Evolutionary conservation across 768 basidiomycete genomes (phyloP).

Genomic region (Lactarius tabidus): DNA sequence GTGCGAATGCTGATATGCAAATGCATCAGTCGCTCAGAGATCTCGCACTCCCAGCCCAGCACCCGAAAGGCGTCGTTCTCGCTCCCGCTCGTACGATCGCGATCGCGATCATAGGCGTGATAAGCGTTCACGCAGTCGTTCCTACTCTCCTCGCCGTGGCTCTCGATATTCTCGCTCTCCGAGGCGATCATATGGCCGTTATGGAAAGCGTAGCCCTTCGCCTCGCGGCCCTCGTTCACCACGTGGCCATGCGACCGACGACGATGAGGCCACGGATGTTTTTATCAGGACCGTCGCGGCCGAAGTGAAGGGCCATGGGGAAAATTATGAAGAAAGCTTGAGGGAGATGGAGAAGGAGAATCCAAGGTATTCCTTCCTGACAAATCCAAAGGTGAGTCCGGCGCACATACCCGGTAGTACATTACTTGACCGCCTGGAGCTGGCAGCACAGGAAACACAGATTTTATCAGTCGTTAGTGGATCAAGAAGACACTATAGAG

Average conservation of each 20-base stretch:
- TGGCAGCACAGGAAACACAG: slow-evolving; percentile 65
- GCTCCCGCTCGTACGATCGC: slow-evolving; percentile 32
- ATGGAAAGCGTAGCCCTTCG: slow-evolving; percentile 43
- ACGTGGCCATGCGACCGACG: slow-evolving; percentile 41
- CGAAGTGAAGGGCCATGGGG: slow-evolving; percentile 78
- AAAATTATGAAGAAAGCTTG: slow-evolving; percentile 69
- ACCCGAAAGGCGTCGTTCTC: slow-evolving; percentile 36
- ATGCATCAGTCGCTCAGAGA: slow-evolving; percentile 15
- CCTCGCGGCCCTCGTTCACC: slow-evolving; percentile 39
- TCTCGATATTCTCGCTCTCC: slow-evolving; percentile 41
- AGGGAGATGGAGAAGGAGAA: slow-evolving; percentile 75
- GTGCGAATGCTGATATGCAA: background rate
- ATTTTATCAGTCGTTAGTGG: slow-evolving; percentile 65
- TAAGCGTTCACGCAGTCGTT: slow-evolving; percentile 33
- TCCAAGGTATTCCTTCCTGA: slow-evolving; percentile 76
- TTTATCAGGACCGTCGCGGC: slow-evolving; percentile 86
- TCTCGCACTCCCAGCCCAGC: slow-evolving; percentile 33
- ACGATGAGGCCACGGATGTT: slow-evolving; percentile 71
- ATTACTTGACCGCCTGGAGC: background rate
- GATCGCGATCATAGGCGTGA: slow-evolving; percentile 33
- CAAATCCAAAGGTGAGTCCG: slow-evolving; percentile 19
- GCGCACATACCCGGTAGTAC: slow-evolving; percentile 28
- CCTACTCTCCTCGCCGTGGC: slow-evolving; percentile 39
- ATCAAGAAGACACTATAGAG: slow-evolving; percentile 49
- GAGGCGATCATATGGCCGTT: slow-evolving; percentile 33